Evolutionary conservation across 169 alveolate genomes (phyloP).

Genomic region (Plasmodium chabaudi): DNA sequence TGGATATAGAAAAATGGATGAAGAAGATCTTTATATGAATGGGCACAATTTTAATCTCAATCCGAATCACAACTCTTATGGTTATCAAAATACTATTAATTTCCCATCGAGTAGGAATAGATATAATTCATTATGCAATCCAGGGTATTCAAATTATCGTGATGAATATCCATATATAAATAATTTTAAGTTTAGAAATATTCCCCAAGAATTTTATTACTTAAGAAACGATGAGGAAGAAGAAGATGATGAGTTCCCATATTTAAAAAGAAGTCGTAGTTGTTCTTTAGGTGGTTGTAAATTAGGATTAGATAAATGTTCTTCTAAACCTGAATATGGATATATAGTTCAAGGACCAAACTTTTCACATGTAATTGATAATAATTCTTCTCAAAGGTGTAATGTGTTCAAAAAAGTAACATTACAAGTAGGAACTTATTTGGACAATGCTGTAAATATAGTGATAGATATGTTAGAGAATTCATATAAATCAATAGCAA

Average conservation of each 20-base stretch:
- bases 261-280: slow-evolving; percentile 25
- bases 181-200: background rate
- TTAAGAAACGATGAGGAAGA: slow-evolving; percentile 24
- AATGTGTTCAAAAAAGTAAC: slow-evolving; percentile 65
- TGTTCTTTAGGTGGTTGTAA: slow-evolving; percentile 25
- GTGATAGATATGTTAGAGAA: slow-evolving; percentile 43
- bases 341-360: slow-evolving; percentile 27
- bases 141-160: slow-evolving; percentile 16
- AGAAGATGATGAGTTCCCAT: background rate
- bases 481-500: slow-evolving; percentile 17
- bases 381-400: slow-evolving; percentile 13
- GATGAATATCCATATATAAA: slow-evolving; percentile 30
- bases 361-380: background rate
- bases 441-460: slow-evolving; percentile 59
- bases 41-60: background rate
- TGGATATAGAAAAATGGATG: background rate
- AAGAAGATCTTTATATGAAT: background rate
- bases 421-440: slow-evolving; percentile 58
- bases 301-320: background rate
- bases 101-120: background rate
- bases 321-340: slow-evolving; percentile 26
- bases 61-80: background rate
- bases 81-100: background rate
- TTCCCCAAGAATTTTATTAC: slow-evolving; percentile 19
- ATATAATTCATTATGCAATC: slow-evolving; percentile 7